Evolutionary conservation across 306 rosid species (phyloP).

Genomic region (Phaseolus lunatus): DNA sequence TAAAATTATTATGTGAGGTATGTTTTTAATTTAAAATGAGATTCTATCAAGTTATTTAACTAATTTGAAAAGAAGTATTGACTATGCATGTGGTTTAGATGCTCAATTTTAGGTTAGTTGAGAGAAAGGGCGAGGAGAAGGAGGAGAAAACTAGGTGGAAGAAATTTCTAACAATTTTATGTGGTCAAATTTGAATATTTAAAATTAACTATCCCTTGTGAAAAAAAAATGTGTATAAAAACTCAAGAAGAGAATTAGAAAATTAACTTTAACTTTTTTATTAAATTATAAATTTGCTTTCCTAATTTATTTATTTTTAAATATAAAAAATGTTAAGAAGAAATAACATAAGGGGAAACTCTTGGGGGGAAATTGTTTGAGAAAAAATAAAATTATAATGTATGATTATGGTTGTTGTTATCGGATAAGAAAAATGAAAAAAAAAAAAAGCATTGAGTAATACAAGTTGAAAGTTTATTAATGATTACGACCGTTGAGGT

Average conservation of each 20-base stretch:
- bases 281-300: no score
- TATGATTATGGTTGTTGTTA: background rate
- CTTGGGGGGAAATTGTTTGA: background rate
- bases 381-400: background rate
- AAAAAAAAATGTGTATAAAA: no score
- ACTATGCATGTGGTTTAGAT: background rate
- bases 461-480: background rate
- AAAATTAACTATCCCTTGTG: no score
- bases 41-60: no score
- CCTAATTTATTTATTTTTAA: no score
- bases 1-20: no score
- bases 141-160: no score
- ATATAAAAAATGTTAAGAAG: no score
- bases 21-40: no score
- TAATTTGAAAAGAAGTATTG: no score
- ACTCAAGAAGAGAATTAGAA: no score
- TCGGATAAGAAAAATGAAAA: background rate
- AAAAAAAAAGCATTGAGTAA: background rate
- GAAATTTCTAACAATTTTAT: background rate
- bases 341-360: background rate
- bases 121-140: background rate
- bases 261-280: no score
- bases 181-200: background rate
- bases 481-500: background rate
- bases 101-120: background rate